Evolutionary conservation across 768 basidiomycete genomes (phyloP).

Genomic region (Lentinula detonsa): DNA sequence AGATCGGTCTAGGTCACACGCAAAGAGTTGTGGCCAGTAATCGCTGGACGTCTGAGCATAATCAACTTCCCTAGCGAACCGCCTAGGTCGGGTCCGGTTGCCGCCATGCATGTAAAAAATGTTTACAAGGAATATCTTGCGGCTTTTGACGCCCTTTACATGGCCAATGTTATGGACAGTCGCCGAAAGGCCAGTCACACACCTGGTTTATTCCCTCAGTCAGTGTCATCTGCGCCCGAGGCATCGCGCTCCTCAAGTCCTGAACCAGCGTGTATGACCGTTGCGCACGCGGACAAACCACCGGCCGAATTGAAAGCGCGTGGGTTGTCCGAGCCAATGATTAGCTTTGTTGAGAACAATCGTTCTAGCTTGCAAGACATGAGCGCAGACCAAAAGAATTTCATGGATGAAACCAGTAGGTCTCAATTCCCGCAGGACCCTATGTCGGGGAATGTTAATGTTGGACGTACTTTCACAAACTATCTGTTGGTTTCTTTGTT

Average conservation of each 20-base stretch:
- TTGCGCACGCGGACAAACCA: slow-evolving; percentile 41
- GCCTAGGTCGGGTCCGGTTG: slow-evolving; percentile 52
- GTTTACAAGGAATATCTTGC: slow-evolving; percentile 56
- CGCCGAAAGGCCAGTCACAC: slow-evolving; percentile 17
- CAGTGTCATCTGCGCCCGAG: slow-evolving; percentile 2
- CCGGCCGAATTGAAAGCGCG: slow-evolving; percentile 47
- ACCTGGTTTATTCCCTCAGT: slow-evolving; percentile 4
- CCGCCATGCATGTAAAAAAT: slow-evolving; percentile 53
- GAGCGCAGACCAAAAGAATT: slow-evolving; percentile 29
- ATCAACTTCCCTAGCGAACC: slow-evolving; percentile 65
- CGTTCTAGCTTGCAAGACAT: slow-evolving; percentile 39
- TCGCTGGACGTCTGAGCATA: slow-evolving; percentile 64
- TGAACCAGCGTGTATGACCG: slow-evolving; percentile 33
- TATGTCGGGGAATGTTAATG: not conserved
- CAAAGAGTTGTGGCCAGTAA: slow-evolving; percentile 56
- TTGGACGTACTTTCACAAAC: not conserved
- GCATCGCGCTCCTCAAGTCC: slow-evolving; percentile 10
- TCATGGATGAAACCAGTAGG: slow-evolving; percentile 21
- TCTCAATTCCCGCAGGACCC: not conserved
- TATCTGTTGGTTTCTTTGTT: slow-evolving; percentile 21
- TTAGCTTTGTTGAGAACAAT: slow-evolving; percentile 51
- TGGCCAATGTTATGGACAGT: slow-evolving; percentile 31
- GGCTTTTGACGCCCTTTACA: slow-evolving; percentile 52
- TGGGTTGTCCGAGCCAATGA: slow-evolving; percentile 42
- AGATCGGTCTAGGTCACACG: slow-evolving; percentile 31